phyloP scores from a whole-genome alignment of 768 basidiomycete species.

The Naganishia friedmannii region DNA sequence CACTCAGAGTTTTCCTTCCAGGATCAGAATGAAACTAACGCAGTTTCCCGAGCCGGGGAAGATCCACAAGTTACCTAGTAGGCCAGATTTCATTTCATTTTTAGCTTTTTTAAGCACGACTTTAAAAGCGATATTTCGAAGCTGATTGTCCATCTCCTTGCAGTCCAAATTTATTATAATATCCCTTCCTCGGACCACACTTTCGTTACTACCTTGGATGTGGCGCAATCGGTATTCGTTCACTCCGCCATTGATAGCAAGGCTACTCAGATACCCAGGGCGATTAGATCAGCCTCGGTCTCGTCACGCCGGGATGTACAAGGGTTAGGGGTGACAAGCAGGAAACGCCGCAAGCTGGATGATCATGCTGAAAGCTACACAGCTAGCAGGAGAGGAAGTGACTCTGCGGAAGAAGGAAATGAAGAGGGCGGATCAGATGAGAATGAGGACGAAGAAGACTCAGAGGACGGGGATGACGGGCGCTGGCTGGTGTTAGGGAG shows the following conservation, averaged over 20 bases:
- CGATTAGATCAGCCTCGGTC: not conserved
- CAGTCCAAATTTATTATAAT: slow-evolving; percentile 30
- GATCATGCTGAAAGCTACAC: not conserved
- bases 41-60: slow-evolving; percentile 25
- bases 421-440: slow-evolving; percentile 1
- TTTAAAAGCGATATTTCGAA: not conserved
- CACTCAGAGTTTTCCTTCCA: not conserved
- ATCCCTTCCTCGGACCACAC: slow-evolving; percentile 26
- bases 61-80: slow-evolving; percentile 27
- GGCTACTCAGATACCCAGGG: not conserved
- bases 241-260: slow-evolving; percentile 4
- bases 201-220: slow-evolving; percentile 19
- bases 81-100: not conserved
- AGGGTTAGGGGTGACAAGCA: not conserved
- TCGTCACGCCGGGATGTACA: slow-evolving; percentile 1
- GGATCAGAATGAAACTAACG: not conserved
- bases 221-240: slow-evolving; percentile 23
- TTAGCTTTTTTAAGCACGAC: not conserved
- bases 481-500: slow-evolving; percentile 30
- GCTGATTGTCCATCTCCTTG: not conserved
- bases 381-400: slow-evolving; percentile 34
- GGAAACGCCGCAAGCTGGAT: slow-evolving; percentile 11
- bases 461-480: slow-evolving; percentile 44
- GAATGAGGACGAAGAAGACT: slow-evolving; percentile 47
- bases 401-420: slow-evolving; percentile 44